These are phyloP conservation scores for Senna siamea DNA, from an alignment of 306 rosid species.

Conservation along the genomic window DNA sequence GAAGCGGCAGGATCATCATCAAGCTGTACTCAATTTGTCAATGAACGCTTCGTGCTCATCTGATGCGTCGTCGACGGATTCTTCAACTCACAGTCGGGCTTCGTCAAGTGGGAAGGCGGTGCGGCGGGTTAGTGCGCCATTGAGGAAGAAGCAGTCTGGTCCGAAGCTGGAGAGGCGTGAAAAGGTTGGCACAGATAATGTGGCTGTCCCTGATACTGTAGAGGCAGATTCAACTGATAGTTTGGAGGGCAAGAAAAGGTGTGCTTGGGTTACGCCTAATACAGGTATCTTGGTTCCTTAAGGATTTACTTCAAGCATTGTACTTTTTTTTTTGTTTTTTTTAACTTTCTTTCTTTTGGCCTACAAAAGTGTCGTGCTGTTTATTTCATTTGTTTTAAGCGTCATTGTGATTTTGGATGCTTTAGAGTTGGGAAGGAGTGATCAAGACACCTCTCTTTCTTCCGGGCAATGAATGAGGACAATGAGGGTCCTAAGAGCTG, in stretches of 20 bases:
- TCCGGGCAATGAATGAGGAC: slow-evolving; percentile 6
- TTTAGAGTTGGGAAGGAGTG: slow-evolving; percentile 14
- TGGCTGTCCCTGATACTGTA: slow-evolving; percentile 31
- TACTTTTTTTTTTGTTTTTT: too few relatives aligned
- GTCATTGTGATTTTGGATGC: slow-evolving; percentile 8
- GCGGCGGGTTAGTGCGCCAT: slow-evolving; percentile 33
- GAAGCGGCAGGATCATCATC: slow-evolving; percentile 54
- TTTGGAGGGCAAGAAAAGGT: slow-evolving; percentile 74
- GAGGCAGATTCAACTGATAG: slow-evolving; percentile 49
- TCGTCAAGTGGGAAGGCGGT: slow-evolving; percentile 59
- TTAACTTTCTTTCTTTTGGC: neutral
- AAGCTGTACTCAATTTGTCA: slow-evolving; percentile 50
- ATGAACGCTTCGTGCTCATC: slow-evolving; percentile 82
- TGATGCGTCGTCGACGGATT: slow-evolving; percentile 79
- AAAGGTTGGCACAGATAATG: slow-evolving; percentile 45
- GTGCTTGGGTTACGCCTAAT: slow-evolving; percentile 78
- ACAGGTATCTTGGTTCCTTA: slow-evolving; percentile 55
- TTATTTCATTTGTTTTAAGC: slow-evolving; percentile 7
- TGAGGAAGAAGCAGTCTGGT: slow-evolving; percentile 53
- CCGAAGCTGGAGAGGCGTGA: slow-evolving; percentile 43
- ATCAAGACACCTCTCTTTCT: neutral
- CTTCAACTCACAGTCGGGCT: slow-evolving; percentile 63
- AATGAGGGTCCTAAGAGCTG: neutral
- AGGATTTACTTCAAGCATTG: slow-evolving; percentile 3
- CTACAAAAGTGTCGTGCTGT: slow-evolving; percentile 1